Percentiles rank a stretch among this genome's conserved stretches.
These are phyloP conservation scores for Lolium rigidum DNA, from an alignment of 176 grass and related monocot species.

Conservation along the genomic window DNA sequence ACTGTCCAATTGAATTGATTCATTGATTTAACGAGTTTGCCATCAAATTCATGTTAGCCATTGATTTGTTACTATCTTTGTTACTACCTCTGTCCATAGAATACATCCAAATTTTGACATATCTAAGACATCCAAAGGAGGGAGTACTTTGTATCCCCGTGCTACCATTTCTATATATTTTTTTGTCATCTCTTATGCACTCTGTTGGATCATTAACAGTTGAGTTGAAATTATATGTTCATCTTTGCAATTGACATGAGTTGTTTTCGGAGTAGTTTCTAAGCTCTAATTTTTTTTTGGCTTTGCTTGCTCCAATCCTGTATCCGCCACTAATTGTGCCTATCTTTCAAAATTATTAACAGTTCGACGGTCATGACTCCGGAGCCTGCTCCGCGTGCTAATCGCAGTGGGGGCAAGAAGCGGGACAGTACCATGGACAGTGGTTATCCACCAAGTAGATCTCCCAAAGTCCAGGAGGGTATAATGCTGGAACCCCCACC, in stretches of 20 bases:
- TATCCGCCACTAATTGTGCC: background rate
- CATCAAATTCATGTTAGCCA: too few species aligned
- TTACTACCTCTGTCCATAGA: too few species aligned
- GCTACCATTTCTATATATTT: too few species aligned
- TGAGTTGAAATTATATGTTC: background rate
- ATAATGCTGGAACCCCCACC: background rate
- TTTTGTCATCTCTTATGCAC: background rate
- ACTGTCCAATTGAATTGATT: too few species aligned
- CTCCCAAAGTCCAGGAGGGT: background rate
- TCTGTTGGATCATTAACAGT: background rate
- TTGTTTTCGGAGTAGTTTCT: background rate
- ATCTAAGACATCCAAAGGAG: too few species aligned
- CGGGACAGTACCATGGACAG: background rate
- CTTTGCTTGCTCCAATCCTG: background rate
- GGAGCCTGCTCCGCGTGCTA: background rate
- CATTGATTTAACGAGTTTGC: too few species aligned
- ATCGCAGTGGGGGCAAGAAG: background rate
- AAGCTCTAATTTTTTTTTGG: background rate
- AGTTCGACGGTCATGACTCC: background rate
- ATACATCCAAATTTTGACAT: too few species aligned
- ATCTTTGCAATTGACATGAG: background rate
- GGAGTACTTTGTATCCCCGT: too few species aligned
- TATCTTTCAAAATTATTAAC: background rate
- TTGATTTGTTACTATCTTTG: too few species aligned
- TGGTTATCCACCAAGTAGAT: background rate